phyloP scores from a whole-genome alignment of 495 filamentous ascomycete species.

The Hamigera avellanea region DNA sequence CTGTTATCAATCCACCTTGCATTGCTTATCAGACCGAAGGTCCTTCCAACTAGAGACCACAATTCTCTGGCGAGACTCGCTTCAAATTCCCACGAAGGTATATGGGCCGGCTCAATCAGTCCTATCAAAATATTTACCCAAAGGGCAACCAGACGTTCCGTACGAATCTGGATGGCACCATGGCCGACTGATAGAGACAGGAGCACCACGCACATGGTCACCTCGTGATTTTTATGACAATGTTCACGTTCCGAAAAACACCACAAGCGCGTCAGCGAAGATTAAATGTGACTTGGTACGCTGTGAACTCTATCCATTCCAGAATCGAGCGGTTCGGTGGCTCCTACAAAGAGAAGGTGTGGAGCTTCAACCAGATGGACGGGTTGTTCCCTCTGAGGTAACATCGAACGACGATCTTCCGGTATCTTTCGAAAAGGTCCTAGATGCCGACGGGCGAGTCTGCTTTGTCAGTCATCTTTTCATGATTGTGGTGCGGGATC shows the following conservation, averaged over 20 bases:
- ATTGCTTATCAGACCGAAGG: slow-evolving; percentile 4
- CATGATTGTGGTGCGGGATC: slow-evolving; percentile 45
- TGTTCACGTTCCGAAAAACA: slow-evolving; percentile 44
- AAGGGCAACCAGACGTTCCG: slow-evolving; percentile 11
- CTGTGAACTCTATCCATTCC: slow-evolving; percentile 57
- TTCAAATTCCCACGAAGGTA: slow-evolving; percentile 9
- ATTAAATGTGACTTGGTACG: slow-evolving; percentile 30
- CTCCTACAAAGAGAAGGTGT: slow-evolving; percentile 49
- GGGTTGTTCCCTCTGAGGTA: slow-evolving; percentile 8
- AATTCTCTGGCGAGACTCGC: slow-evolving; percentile 28
- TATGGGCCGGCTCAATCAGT: slow-evolving; percentile 2
- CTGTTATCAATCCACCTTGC: slow-evolving; percentile 25
- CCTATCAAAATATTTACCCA: slow-evolving; percentile 21
- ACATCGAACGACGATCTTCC: slow-evolving; percentile 13
- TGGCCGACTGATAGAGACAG: background rate
- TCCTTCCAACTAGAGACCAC: slow-evolving; percentile 17
- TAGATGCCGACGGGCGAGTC: slow-evolving; percentile 35
- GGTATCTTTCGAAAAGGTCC: slow-evolving; percentile 20
- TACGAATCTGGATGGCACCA: background rate
- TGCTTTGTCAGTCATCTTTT: slow-evolving; percentile 56
- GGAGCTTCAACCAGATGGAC: slow-evolving; percentile 22
- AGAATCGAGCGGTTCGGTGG: slow-evolving; percentile 61
- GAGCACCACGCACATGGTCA: slow-evolving; percentile 22
- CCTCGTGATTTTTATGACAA: slow-evolving; percentile 54
- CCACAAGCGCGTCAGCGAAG: slow-evolving; percentile 21